These are phyloP conservation scores for Aspergillus spinulosporus DNA, from an alignment of 2,329 filamentous ascomycete genomes.

Conservation along the genomic window DNA sequence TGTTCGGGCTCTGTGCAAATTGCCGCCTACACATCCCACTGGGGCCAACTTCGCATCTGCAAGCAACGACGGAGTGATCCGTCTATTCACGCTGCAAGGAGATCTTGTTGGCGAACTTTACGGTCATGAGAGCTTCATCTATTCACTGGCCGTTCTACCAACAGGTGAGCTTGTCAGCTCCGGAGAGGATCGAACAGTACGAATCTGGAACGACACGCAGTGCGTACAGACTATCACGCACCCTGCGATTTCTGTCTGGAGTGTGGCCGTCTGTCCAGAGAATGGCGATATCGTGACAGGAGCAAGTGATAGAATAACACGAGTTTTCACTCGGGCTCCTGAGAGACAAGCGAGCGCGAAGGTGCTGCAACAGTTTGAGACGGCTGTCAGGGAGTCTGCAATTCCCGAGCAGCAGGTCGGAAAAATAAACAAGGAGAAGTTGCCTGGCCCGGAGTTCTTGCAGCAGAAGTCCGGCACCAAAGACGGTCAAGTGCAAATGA, in stretches of 20 bases:
- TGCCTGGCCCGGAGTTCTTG: constrained; percentile 86
- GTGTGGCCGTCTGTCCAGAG: constrained; percentile 75
- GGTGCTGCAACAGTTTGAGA: constrained; percentile 72
- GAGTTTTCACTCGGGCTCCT: constrained; percentile 74
- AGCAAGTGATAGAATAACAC: constrained; percentile 81
- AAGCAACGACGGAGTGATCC: constrained; percentile 86
- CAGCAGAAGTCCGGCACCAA: constrained; percentile 82
- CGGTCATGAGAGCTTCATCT: constrained; percentile 94
- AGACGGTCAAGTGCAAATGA: constrained; percentile 93
- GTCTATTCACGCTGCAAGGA: constrained; percentile 82
- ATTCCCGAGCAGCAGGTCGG: constrained; percentile 85
- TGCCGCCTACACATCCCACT: constrained; percentile 73
- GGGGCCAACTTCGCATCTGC: constrained; percentile 93
- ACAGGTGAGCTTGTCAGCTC: constrained; percentile 87
- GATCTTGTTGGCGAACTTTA: constrained; percentile 72
- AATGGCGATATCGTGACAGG: constrained; percentile 93
- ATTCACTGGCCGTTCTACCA: constrained; percentile 74
- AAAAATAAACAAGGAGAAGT: constrained; percentile 84
- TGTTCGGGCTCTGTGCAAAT: constrained; percentile 80
- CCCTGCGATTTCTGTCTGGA: constrained; percentile 95
- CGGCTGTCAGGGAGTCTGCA: constrained; percentile 75
- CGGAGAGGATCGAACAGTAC: constrained; percentile 89
- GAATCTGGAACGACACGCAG: constrained; percentile 78
- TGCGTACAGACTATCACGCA: constrained; percentile 96
- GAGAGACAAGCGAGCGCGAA: constrained; percentile 70